A percentile compares a stretch with the other conserved stretches of the same genome.
These are phyloP conservation scores for Mycena capillaripes DNA, from an alignment of 768 basidiomycete genomes.

Conservation along the genomic window DNA sequence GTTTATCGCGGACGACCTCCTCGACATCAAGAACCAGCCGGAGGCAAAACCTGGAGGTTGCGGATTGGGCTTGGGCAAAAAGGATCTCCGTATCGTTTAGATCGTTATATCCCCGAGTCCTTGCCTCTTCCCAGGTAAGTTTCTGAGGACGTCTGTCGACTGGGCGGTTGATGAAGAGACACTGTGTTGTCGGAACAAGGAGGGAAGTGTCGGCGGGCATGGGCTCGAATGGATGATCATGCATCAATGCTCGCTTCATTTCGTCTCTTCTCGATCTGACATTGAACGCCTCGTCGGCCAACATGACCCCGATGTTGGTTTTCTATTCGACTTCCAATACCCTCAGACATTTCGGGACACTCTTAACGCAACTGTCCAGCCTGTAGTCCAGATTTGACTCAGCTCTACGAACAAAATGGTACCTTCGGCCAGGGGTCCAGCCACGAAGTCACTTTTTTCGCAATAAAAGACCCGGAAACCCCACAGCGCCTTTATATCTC, in stretches of 20 bases:
- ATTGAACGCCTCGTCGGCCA: too few relatives aligned
- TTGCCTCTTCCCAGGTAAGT: neutral
- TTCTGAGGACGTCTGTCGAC: neutral
- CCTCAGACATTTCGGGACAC: neutral
- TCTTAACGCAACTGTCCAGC: neutral
- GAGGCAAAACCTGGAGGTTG: neutral
- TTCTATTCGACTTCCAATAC: neutral
- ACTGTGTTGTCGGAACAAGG: neutral
- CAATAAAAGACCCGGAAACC: neutral
- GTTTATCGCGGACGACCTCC: neutral
- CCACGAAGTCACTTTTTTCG: neutral
- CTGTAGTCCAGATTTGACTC: neutral
- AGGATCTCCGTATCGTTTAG: neutral
- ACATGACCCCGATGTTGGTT: neutral
- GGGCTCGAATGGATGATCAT: too few relatives aligned
- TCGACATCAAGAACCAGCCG: constrained; percentile 3
- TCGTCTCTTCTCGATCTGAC: too few relatives aligned
- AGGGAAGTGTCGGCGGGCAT: neutral
- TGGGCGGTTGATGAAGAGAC: neutral
- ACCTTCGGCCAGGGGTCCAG: neutral
- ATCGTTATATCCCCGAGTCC: neutral
- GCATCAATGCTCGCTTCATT: too few relatives aligned
- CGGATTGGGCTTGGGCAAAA: neutral
- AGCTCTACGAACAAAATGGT: neutral
- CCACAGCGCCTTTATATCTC: neutral